Evolutionary conservation across 148 eudicot genomes (phyloP).

Genomic region (Chenopodium berlandieri): DNA sequence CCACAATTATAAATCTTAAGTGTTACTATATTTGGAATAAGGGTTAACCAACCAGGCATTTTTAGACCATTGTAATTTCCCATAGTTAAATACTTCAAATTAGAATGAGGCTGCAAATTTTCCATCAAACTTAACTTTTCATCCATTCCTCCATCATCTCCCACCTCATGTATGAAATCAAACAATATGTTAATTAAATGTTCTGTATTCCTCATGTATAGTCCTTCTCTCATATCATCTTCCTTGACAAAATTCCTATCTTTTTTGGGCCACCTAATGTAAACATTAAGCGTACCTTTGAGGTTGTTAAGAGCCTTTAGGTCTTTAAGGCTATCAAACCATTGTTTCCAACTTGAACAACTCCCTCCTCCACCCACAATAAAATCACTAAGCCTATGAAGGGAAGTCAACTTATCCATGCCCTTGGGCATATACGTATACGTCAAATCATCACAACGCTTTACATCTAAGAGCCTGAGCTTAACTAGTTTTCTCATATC

Average conservation of each 20-base stretch:
- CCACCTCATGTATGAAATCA: neutral
- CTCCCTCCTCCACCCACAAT: too few species aligned
- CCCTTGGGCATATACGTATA: conserved; percentile 17
- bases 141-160: too few species aligned
- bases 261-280: neutral
- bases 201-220: conserved; percentile 9
- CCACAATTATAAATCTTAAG: neutral
- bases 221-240: neutral
- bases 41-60: too few species aligned
- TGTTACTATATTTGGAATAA: neutral
- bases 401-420: conserved; percentile 9
- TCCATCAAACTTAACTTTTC: conserved; percentile 5
- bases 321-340: too few species aligned
- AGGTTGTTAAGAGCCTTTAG: too few species aligned
- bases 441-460: neutral
- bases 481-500: neutral
- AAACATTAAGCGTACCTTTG: neutral
- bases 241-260: neutral
- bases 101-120: too few species aligned
- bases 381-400: too few species aligned
- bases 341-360: too few species aligned
- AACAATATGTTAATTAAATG: neutral
- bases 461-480: conserved; percentile 2
- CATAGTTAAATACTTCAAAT: too few species aligned
- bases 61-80: too few species aligned